Conservation (phyloP, 441 rosid species). For the Erysimum cheiri region DNA sequence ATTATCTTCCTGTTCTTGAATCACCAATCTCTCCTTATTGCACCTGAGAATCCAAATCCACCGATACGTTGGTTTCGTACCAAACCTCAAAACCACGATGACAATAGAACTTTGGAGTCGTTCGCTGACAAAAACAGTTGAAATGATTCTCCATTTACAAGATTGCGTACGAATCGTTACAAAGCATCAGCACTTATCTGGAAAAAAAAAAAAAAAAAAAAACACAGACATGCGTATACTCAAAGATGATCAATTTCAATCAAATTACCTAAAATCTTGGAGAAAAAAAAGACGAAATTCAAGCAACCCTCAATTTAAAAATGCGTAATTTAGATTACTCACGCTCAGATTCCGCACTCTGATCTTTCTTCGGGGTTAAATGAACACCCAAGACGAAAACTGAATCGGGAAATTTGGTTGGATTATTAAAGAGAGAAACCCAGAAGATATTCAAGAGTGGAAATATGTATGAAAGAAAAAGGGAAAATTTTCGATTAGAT, state of each 20-base stretch:
- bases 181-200: conserved; percentile 33
- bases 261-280: conserved; percentile 29
- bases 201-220: neutral
- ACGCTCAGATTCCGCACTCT: conserved; percentile 18
- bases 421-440: conserved; percentile 18
- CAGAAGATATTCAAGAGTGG: conserved; percentile 5
- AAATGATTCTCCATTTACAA: conserved; percentile 42
- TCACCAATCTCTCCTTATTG: conserved; percentile 50
- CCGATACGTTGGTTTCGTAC: neutral
- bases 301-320: conserved; percentile 23
- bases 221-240: conserved; percentile 24
- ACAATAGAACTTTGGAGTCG: conserved; percentile 17
- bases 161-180: conserved; percentile 22
- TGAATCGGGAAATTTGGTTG: conserved; percentile 3
- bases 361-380: conserved; percentile 8
- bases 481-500: conserved; percentile 12
- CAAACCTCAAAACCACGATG: conserved; percentile 32
- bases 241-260: neutral
- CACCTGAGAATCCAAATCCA: conserved; percentile 52
- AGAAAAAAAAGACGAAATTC: neutral
- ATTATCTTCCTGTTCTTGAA: conserved; percentile 29
- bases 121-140: conserved; percentile 19
- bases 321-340: conserved; percentile 8
- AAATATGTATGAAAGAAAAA: neutral
- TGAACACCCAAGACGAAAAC: conserved; percentile 6